Base-by-base conservation (phyloP, 148 eudicot genomes). In the Amaranthus hypochondriacus region DNA sequence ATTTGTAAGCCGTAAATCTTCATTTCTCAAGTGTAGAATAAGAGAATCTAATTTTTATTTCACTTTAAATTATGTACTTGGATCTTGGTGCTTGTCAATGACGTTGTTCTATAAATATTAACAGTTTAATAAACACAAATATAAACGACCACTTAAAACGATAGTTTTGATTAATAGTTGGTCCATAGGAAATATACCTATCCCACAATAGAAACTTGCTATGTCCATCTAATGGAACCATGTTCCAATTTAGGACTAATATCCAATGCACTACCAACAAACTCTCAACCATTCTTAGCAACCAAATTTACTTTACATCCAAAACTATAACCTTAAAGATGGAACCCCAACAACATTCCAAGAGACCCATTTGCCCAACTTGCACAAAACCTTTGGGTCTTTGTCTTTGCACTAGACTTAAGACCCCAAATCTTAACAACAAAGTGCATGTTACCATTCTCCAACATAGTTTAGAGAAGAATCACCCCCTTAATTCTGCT, bases 401-500 rank as follows among this genome's bases (percentile, higher is more conserved):
- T 48, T 93, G 98, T 66, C 84, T 89, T 59, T 93, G 98, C 75
- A 73, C 72, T 67, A 82, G 95, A 28, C 69, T 93, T 63, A 87
- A 83, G 63, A 73, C 74, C 79, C 92, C 89, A 2, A 53, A n/a
- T 62, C 88, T 91, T 62, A 71, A 88, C 7, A 93, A 89, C 83
- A 75, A 84, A 3, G 86, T 91, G 4, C 78, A 82, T 15, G 71
- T 93, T 73, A 93, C 91, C 69, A 82, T 93, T 81, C 84, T 93
- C 18, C 98, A 91, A 53, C 98, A 93, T 77, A 85, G 78, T 39
- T 78, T 87, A 48, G 98, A 93, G 87, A 83, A 68, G 49, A 88
- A 88, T 2, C 98, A 93, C 86, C 98, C 91, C 3, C 92, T 93
- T 68, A 93, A 89, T 86, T 88, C 98, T 69, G 76, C 92, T 5